phyloP scores from a whole-genome alignment of 2,329 filamentous ascomycete species.

The Epichloe brachyelytri region DNA sequence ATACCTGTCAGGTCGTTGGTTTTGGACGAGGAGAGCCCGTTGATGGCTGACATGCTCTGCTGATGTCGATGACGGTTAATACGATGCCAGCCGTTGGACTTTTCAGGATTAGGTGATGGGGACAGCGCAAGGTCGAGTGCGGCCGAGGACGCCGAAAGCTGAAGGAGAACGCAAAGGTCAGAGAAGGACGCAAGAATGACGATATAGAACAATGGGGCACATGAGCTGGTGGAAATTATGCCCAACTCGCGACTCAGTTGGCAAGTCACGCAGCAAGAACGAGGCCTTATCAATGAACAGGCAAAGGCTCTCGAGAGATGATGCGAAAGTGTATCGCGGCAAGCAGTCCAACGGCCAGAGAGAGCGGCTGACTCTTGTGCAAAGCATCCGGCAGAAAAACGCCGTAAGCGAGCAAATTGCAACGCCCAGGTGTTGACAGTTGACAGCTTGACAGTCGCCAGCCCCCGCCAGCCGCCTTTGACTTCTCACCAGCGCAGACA shows the following conservation, averaged over 20 bases:
- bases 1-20: slow-evolving; percentile 33
- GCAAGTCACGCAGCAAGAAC: neutral
- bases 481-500: neutral
- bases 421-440: slow-evolving; percentile 1
- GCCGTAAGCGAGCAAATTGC: neutral
- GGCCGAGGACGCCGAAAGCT: slow-evolving; percentile 71
- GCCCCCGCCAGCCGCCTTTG: neutral
- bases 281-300: neutral
- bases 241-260: neutral
- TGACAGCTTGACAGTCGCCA: neutral
- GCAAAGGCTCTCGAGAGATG: neutral
- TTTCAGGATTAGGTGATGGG: slow-evolving; percentile 50
- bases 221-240: neutral
- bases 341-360: neutral
- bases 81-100: slow-evolving; percentile 39
- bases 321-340: neutral
- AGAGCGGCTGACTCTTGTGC: neutral
- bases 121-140: slow-evolving; percentile 68
- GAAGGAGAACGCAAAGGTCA: slow-evolving; percentile 23
- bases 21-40: slow-evolving; percentile 26
- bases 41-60: slow-evolving; percentile 41
- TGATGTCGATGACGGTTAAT: slow-evolving; percentile 57
- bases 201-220: slow-evolving; percentile 6
- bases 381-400: neutral
- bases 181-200: slow-evolving; percentile 13